Percentiles rank a stretch among this genome's conserved stretches.
phyloP scores from a whole-genome alignment of 1,284 basidiomycete genomes.

The Ceratobasidium sp. region DNA sequence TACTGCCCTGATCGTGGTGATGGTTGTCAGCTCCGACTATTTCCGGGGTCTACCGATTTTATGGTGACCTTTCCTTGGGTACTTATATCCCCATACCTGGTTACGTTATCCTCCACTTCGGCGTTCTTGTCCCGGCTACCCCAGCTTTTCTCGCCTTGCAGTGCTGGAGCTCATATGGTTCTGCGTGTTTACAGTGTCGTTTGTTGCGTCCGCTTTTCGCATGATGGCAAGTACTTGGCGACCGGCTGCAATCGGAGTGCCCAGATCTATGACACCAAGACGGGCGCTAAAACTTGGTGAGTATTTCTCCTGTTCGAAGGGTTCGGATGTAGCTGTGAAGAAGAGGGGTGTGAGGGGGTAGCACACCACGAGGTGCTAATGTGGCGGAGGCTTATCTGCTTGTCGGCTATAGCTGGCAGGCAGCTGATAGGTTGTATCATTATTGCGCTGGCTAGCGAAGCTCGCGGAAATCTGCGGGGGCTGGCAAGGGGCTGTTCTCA shows the following conservation, averaged over 20 bases:
- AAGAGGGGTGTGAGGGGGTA: neutral
- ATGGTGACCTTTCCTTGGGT: neutral
- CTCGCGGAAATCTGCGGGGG: neutral
- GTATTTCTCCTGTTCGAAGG: conserved; percentile 48
- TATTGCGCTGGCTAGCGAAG: neutral
- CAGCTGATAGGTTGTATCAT: conserved; percentile 5
- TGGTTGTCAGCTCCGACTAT: conserved; percentile 26
- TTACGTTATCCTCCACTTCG: conserved; percentile 36
- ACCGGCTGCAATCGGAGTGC: conserved; percentile 93
- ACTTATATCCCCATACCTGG: conserved; percentile 1
- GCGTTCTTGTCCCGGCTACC: conserved; percentile 12
- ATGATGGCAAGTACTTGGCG: conserved; percentile 88
- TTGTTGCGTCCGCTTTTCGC: conserved; percentile 91
- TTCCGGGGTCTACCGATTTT: conserved; percentile 15
- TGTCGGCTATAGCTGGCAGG: neutral
- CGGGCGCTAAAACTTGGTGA: conserved; percentile 83
- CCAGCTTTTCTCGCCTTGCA: neutral
- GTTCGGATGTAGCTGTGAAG: neutral
- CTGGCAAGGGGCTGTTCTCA: neutral
- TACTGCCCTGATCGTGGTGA: conserved; percentile 15
- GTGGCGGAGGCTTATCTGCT: neutral
- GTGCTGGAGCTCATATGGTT: conserved; percentile 36
- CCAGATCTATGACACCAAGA: conserved; percentile 91
- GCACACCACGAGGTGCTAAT: neutral
- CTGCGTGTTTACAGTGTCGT: conserved; percentile 72